Evolutionary conservation across 2,329 filamentous ascomycete genomes (phyloP).

Genomic region (Xylariomycetidae sp.): DNA sequence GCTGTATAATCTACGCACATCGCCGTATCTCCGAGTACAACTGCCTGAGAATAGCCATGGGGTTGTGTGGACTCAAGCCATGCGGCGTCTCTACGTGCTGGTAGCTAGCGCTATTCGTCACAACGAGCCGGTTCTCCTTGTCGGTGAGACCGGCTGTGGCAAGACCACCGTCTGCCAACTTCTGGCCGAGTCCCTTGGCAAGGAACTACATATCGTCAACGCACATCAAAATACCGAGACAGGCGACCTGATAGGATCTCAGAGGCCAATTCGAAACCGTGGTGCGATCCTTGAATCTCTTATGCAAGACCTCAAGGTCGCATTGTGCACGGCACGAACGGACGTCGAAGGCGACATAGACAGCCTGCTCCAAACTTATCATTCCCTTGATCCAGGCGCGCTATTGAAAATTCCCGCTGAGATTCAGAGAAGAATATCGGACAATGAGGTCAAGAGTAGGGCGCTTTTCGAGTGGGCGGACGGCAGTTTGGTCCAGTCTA

Average conservation of each 20-base stretch:
- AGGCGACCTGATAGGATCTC: slow-evolving; percentile 92
- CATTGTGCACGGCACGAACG: slow-evolving; percentile 37
- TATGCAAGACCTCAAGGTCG: slow-evolving; percentile 51
- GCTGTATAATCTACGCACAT: slow-evolving; percentile 63
- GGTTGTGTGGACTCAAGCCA: slow-evolving; percentile 92
- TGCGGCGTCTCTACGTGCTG: slow-evolving; percentile 85
- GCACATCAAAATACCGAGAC: slow-evolving; percentile 98
- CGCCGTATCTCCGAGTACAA: slow-evolving; percentile 50
- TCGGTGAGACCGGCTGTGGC: slow-evolving; percentile 95
- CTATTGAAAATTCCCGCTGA: slow-evolving; percentile 42
- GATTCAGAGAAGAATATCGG: slow-evolving; percentile 41
- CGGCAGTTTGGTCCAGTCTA: slow-evolving; percentile 87
- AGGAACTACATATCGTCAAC: slow-evolving; percentile 83
- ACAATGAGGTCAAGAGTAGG: slow-evolving; percentile 60
- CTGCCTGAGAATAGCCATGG: slow-evolving; percentile 48
- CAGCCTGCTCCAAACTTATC: slow-evolving; percentile 56
- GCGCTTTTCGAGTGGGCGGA: slow-evolving; percentile 96
- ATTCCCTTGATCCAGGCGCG: slow-evolving; percentile 41
- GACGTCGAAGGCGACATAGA: slow-evolving; percentile 42
- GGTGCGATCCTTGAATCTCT: slow-evolving; percentile 65
- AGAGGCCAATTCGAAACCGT: slow-evolving; percentile 84
- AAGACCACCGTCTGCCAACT: slow-evolving; percentile 97
- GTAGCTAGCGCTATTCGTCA: slow-evolving; percentile 83
- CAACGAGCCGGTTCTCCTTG: slow-evolving; percentile 88
- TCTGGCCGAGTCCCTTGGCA: slow-evolving; percentile 73